Evolutionary conservation across 192 early-diverging fungal genomes (phyloP).

Genomic region (Entomortierella lignicola): DNA sequence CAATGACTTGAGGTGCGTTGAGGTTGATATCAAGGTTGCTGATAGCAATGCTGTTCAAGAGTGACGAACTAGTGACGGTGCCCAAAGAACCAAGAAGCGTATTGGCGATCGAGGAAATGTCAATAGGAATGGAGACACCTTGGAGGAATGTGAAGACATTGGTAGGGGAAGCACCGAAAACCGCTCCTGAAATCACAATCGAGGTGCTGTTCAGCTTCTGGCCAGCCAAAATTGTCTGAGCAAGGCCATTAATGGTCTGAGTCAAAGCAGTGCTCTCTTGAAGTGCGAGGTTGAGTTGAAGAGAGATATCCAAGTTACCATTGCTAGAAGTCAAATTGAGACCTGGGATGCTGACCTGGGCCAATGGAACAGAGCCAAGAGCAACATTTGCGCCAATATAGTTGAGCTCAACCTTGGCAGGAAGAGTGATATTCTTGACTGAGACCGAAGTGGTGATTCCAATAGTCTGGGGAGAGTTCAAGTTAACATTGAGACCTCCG

Average conservation of each 20-base stretch:
- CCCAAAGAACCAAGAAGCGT: slow-evolving; percentile 4
- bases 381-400: slow-evolving; percentile 39
- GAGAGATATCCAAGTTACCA: slow-evolving; percentile 23
- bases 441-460: slow-evolving; percentile 26
- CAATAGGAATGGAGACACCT: slow-evolving; percentile 29
- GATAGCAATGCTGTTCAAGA: slow-evolving; percentile 34
- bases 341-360: slow-evolving; percentile 15
- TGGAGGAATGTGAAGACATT: slow-evolving; percentile 44
- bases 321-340: slow-evolving; percentile 21
- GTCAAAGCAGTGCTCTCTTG: slow-evolving; percentile 18
- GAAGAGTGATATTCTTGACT: slow-evolving; percentile 38
- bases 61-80: slow-evolving; percentile 8
- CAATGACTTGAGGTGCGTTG: slow-evolving; percentile 38
- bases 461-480: slow-evolving; percentile 48
- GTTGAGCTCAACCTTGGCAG: slow-evolving; percentile 44
- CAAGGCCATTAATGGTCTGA: slow-evolving; percentile 21
- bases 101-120: slow-evolving; percentile 34
- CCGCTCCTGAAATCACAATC: slow-evolving; percentile 23
- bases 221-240: slow-evolving; percentile 13
- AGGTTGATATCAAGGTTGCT: slow-evolving; percentile 30
- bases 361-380: slow-evolving; percentile 19
- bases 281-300: slow-evolving; percentile 23
- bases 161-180: slow-evolving; percentile 31
- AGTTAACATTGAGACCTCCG: slow-evolving; percentile 17
- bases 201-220: slow-evolving; percentile 21